These are phyloP conservation scores for Nicotiana paniculata DNA, from an alignment of 257 asterid genomes.

Conservation along the genomic window DNA sequence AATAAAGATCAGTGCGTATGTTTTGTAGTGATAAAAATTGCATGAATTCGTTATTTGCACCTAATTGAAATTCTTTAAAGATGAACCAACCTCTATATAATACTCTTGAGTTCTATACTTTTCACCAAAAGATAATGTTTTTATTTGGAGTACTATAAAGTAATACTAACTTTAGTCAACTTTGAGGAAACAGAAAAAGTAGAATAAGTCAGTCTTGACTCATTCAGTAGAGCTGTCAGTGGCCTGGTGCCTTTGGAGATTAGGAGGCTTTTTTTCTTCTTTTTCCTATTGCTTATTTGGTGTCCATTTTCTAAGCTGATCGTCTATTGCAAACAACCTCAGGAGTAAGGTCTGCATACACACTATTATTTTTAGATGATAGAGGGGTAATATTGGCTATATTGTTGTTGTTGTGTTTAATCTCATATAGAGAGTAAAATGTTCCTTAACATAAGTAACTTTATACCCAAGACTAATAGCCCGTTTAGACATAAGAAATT, in stretches of 20 bases:
- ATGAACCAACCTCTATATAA: neutral
- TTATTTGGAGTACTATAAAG: neutral
- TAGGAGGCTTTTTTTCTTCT: too few species aligned
- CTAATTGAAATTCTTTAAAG: neutral
- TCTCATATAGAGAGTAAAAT: too few species aligned
- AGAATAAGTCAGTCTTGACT: neutral
- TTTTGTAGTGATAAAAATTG: neutral
- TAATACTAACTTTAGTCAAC: neutral
- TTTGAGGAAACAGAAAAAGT: neutral
- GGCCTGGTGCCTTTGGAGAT: too few species aligned
- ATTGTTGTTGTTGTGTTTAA: too few species aligned
- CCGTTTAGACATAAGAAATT: too few species aligned
- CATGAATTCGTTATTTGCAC: neutral
- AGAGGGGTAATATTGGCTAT: too few species aligned
- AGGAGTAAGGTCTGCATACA: too few species aligned
- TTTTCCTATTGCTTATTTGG: too few species aligned
- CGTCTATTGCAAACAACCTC: too few species aligned
- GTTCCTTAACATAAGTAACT: fast-evolving
- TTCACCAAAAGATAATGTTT: neutral
- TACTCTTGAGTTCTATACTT: neutral
- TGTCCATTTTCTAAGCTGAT: too few species aligned
- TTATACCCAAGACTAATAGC: too few species aligned
- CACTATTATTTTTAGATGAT: too few species aligned
- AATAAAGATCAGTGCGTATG: neutral
- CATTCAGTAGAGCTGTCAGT: neutral